Percentiles rank a stretch among this genome's conserved stretches.
These are phyloP conservation scores for Pichia californica DNA, from an alignment of 805 yeast species.

Conservation along the genomic window DNA sequence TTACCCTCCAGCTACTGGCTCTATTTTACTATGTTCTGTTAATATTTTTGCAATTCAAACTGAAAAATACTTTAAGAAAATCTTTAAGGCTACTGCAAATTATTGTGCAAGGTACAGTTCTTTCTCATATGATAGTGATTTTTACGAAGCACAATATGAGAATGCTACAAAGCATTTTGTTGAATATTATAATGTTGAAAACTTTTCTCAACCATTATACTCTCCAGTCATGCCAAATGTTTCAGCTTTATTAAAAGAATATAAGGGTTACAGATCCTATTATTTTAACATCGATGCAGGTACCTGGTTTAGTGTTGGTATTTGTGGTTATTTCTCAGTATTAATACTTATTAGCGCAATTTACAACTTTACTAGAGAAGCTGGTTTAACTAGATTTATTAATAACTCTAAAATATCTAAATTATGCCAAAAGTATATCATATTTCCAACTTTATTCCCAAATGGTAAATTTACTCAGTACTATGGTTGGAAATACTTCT, in stretches of 20 bases:
- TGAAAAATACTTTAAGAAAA: no score
- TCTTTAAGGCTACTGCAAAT: no score
- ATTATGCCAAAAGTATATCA: conserved; percentile 27
- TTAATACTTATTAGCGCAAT: conserved; percentile 32
- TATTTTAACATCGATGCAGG: conserved; percentile 4
- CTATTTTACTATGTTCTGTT: not conserved
- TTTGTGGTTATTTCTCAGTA: conserved; percentile 34
- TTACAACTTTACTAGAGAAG: conserved; percentile 27
- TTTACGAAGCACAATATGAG: no score
- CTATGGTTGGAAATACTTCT: conserved; percentile 14
- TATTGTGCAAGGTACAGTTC: no score
- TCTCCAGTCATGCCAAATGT: not conserved
- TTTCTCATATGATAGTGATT: no score
- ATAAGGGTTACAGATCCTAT: conserved; percentile 10
- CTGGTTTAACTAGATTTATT: conserved; percentile 24
- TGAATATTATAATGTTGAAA: no score
- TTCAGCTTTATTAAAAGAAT: not conserved
- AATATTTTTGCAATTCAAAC: not conserved
- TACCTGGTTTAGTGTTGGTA: conserved; percentile 29
- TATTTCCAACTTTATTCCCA: conserved; percentile 34
- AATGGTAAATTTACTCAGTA: conserved; percentile 16
- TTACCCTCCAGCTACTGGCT: no score
- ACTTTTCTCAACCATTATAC: no score
- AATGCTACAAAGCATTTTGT: no score
- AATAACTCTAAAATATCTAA: conserved; percentile 5